Evolutionary conservation across 163 green algal genomes (phyloP), one percentile per base, ranked within the genome.

Genomic region (Scenedesmus sp.): DNA sequence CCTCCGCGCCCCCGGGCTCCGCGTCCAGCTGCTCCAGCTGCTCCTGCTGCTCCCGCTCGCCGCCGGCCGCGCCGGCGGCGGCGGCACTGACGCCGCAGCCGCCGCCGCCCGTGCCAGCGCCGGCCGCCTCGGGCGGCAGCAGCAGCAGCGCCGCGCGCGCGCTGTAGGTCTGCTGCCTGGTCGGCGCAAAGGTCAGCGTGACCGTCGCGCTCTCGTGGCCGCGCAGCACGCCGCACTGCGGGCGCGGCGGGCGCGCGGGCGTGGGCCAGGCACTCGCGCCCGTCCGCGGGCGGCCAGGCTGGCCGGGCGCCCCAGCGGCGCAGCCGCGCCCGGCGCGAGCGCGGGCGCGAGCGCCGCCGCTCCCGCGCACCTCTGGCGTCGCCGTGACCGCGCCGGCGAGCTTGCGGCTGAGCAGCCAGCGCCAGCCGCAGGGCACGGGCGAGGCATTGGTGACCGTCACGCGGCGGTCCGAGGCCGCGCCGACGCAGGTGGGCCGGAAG

Each of bases 401-500:
- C 77, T 83, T 63, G 20, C 60, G n/a, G 26, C 85, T 85, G 44
- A 91, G 78, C 48, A 69, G 42, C 76, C 77, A 89, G 39, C 71
- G 74, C 57, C 87, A 94, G 34, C 45, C 72, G 9, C 91, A 42
- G 0, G 86, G 65, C 48, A 93, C 87, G 20, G 82, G 70, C 26
- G 81, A 88, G 42, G 80, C 65, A 81, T 95, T 95, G 65, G 73
- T 80, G 10, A 95, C 51, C 9, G 67, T 87, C 9, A 94, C 28
- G 18, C 58, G 22, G 10, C 89, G 76, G 60, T 82, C 81, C 31
- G 79, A 85, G 24, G 63, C 76, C 1, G 90, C 90, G 9, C 90
- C 90, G n/a, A 94, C 66, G 74, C 90, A 95, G 1, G 90, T 95
- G n/a, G 90, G 90, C 54, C 89, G 86, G 84, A 91, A 90, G 63